Base-by-base conservation (phyloP, 2,329 filamentous ascomycete species). In the Xylaria hypoxylon region DNA sequence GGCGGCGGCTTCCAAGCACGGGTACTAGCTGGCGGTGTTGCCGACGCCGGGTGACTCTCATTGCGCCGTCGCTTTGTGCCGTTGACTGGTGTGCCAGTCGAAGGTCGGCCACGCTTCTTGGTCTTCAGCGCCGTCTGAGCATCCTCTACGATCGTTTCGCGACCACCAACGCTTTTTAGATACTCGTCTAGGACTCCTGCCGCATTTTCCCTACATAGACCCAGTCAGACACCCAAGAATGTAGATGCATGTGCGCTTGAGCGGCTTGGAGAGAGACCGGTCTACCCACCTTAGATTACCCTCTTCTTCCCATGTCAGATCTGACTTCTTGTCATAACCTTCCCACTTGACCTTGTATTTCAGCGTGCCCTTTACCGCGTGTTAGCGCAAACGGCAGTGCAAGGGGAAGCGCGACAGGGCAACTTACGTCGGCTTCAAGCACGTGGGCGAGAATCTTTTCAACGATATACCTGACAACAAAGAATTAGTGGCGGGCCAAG, bases 281-380 rank as follows among this genome's bases (percentile, higher is more conserved):
- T n/a, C 2, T 38, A 64, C 84, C 65, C 78, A 89, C 87, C 71
- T 79, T 66, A 93, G 80, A 71, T 94, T 94, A 11, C 88, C 87
- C 72, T 92, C 89, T 0, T 91, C 89, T 76, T 96, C 92, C 92
- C 92, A 95, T 0, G 92, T 96, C 73, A 87, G 80, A 71, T 96
- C 92, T 0, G 81, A 77, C 68, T 89, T 88, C 68, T 89, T 86
- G 0, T 92, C 87, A 68, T 90, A 96, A 2, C 92, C 92, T 70
- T 92, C 87, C 92, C 92, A 96, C 74, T 95, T 94, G 40, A 96
- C 91, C 58, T 90, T 84, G 74, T 91, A 94, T 52, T 84, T 83
- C 0, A 89, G 73, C 4, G 77, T 76, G 22, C 86, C 86, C 80
- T 87, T 65, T 13, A 60, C 50, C 31, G n/a, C 57, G 35, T 47